These are phyloP conservation scores for Mallotus nudiflorus DNA, from an alignment of 345 rosid species.

Conservation along the genomic window DNA sequence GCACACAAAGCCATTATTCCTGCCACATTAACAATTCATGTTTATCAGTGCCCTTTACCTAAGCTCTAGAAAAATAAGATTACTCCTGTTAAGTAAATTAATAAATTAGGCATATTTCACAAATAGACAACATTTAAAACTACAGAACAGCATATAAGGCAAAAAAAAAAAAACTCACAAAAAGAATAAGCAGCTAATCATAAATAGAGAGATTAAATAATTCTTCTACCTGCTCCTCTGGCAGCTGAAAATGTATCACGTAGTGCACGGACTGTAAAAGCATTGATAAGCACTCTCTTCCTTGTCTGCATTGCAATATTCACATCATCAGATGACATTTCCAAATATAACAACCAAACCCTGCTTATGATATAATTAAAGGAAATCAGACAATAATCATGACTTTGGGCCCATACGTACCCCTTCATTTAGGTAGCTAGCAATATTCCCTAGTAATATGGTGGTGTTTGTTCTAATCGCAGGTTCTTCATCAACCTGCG, in stretches of 20 bases:
- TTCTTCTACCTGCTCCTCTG: conserved; percentile 89
- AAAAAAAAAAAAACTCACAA: neutral
- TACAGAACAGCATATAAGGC: neutral
- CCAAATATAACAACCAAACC: conserved; percentile 2
- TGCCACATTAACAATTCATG: conserved; percentile 33
- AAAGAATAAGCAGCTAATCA: neutral
- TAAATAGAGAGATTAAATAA: conserved; percentile 4
- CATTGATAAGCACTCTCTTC: conserved; percentile 95
- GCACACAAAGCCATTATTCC: conserved; percentile 97
- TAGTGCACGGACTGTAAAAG: conserved; percentile 97
- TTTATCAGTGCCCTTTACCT: conserved; percentile 7
- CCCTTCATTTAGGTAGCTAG: conserved; percentile 87
- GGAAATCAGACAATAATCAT: neutral
- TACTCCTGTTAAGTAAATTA: conserved; percentile 4
- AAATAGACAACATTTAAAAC: neutral
- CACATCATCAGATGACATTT: conserved; percentile 12
- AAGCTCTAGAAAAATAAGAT: neutral
- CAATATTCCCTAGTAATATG: conserved; percentile 95
- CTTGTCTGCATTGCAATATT: conserved; percentile 61
- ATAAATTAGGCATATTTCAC: neutral
- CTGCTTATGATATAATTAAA: neutral
- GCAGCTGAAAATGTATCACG: conserved; percentile 98
- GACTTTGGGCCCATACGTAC: conserved; percentile 42
- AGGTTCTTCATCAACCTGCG: conserved; percentile 97
- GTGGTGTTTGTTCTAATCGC: conserved; percentile 98